phyloP scores from a whole-genome alignment of 1,284 basidiomycete species.

The Ustilago esculenta region DNA sequence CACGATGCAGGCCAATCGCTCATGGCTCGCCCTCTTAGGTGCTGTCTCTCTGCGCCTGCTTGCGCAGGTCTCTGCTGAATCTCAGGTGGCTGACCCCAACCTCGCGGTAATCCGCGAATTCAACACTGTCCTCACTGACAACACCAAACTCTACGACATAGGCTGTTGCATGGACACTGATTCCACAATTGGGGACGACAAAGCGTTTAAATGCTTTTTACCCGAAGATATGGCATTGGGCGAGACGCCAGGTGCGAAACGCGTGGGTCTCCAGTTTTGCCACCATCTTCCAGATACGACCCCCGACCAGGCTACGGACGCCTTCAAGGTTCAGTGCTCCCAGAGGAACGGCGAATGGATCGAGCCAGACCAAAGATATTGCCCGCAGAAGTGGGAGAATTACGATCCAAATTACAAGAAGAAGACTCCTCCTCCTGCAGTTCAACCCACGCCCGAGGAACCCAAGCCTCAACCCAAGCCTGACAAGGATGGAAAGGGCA shows the following conservation, averaged over 20 bases:
- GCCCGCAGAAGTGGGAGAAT: slow-evolving; percentile 33
- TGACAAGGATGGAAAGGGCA: slow-evolving; percentile 1
- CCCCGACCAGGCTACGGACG: neutral
- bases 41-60: slow-evolving; percentile 9
- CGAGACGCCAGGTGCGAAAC: slow-evolving; percentile 7
- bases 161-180: slow-evolving; percentile 25
- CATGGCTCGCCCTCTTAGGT: slow-evolving; percentile 24
- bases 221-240: slow-evolving; percentile 11
- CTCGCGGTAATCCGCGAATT: slow-evolving; percentile 10
- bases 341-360: neutral
- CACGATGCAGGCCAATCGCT: slow-evolving; percentile 12
- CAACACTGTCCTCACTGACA: slow-evolving; percentile 40
- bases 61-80: slow-evolving; percentile 1
- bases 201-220: slow-evolving; percentile 8
- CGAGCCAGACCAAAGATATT: slow-evolving; percentile 12
- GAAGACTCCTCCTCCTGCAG: slow-evolving; percentile 7
- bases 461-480: slow-evolving; percentile 1
- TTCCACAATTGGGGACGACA: too few species aligned
- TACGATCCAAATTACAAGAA: slow-evolving; percentile 21
- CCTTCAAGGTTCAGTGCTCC: slow-evolving; percentile 13
- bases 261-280: slow-evolving; percentile 25
- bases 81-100: slow-evolving; percentile 27
- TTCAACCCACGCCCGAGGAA: too few species aligned
- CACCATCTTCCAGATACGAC: slow-evolving; percentile 5
- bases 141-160: slow-evolving; percentile 31